Evolutionary conservation across 2,329 filamentous ascomycete species (phyloP).

Genomic region (Epichloe elymi): DNA sequence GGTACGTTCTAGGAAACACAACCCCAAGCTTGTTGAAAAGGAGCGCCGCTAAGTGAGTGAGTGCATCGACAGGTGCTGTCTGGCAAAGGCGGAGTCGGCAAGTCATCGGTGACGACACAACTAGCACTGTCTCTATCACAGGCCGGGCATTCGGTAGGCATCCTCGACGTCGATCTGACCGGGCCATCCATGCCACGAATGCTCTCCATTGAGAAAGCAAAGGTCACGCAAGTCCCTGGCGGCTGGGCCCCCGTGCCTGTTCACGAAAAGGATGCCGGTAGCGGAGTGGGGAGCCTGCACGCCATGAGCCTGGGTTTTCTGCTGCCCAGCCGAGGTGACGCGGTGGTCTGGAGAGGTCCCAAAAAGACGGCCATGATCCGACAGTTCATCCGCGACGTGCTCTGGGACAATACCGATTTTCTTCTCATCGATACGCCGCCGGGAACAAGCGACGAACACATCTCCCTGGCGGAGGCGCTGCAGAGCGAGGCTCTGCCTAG

Average conservation of each 20-base stretch:
- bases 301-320: conserved; percentile 95
- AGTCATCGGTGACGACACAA: conserved; percentile 95
- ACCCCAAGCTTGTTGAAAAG: background rate
- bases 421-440: conserved; percentile 92
- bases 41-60: background rate
- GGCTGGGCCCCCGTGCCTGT: conserved; percentile 83
- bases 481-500: conserved; percentile 48
- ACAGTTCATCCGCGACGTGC: conserved; percentile 84
- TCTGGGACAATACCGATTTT: conserved; percentile 82
- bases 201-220: conserved; percentile 76
- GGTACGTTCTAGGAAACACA: conserved; percentile 26
- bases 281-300: conserved; percentile 49
- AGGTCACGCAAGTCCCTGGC: conserved; percentile 80
- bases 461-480: conserved; percentile 80
- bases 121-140: conserved; percentile 80
- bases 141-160: conserved; percentile 77
- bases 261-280: conserved; percentile 43
- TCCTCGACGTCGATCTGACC: conserved; percentile 92
- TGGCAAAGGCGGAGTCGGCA: conserved; percentile 94
- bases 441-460: conserved; percentile 93
- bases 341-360: conserved; percentile 92
- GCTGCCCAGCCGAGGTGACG: conserved; percentile 68
- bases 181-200: conserved; percentile 93
- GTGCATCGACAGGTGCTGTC: conserved; percentile 52
- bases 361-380: conserved; percentile 99